These are phyloP conservation scores for Boletus holoroseus DNA, from an alignment of 1,284 basidiomycete species.

Conservation along the genomic window DNA sequence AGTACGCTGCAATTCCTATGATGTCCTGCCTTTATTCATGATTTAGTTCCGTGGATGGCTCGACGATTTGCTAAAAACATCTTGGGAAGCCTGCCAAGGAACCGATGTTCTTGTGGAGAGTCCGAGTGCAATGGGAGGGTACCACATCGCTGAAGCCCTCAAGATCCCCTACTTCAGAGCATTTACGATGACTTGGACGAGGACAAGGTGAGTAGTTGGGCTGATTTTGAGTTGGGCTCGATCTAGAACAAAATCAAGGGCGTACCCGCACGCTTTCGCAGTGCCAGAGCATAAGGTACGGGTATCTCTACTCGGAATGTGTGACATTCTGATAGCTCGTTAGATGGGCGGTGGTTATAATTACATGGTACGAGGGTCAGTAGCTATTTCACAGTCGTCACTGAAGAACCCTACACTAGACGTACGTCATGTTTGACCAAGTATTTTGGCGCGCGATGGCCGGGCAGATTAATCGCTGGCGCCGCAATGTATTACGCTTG, in stretches of 20 bases:
- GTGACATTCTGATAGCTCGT: constrained; percentile 16
- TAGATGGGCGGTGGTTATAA: constrained; percentile 96
- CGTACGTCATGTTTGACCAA: constrained; percentile 93
- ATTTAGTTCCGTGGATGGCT: constrained; percentile 91
- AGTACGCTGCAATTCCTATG: constrained; percentile 6
- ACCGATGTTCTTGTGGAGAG: constrained; percentile 93
- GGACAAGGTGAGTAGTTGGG: constrained; percentile 49
- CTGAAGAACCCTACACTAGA: constrained; percentile 38
- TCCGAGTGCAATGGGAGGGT: constrained; percentile 98
- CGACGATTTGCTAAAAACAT: constrained; percentile 88
- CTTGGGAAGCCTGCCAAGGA: constrained; percentile 93
- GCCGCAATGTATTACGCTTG: constrained; percentile 73
- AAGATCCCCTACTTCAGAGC: constrained; percentile 90
- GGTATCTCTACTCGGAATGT: constrained; percentile 10
- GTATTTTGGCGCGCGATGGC: constrained; percentile 95
- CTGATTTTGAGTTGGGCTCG: not conserved
- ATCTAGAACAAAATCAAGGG: constrained; percentile 41
- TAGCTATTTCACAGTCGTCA: not conserved
- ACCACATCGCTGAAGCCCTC: constrained; percentile 93
- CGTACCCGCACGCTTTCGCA: constrained; percentile 96
- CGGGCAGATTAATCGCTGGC: constrained; percentile 93
- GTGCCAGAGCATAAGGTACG: constrained; percentile 83
- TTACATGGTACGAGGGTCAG: constrained; percentile 72
- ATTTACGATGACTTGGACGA: constrained; percentile 83
- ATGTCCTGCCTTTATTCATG: constrained; percentile 3